Percentiles rank a stretch among this genome's conserved stretches.
Evolutionary conservation across 106 monocot species (phyloP).

Genomic region (Posidonia australis): DNA sequence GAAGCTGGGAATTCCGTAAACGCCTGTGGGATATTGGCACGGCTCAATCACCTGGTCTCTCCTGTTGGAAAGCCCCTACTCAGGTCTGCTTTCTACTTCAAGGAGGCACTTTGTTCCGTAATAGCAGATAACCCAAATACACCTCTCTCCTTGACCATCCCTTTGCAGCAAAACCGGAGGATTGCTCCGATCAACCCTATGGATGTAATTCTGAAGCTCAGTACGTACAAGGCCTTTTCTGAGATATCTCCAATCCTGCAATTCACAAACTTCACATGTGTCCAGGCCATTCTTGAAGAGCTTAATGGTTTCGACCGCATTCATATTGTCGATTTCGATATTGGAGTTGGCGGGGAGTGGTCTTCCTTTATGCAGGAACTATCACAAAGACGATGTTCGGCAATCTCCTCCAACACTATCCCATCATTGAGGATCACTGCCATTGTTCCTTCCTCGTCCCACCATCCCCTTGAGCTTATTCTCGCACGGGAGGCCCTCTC

Average conservation of each 20-base stretch:
- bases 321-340: constrained; percentile 82
- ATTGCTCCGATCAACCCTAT: constrained; percentile 19
- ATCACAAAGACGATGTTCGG: constrained; percentile 34
- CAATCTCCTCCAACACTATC: constrained; percentile 3
- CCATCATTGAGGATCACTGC: constrained; percentile 54
- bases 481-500: constrained; percentile 63
- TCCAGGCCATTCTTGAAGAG: constrained; percentile 74
- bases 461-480: constrained; percentile 64
- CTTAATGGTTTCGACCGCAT: constrained; percentile 34
- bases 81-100: constrained; percentile 78
- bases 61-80: constrained; percentile 62
- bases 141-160: background rate
- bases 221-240: constrained; percentile 69
- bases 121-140: constrained; percentile 2
- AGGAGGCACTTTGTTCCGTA: constrained; percentile 53
- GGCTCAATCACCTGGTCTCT: constrained; percentile 95
- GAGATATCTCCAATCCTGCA: constrained; percentile 76
- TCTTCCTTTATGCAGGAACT: constrained; percentile 86
- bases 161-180: constrained; percentile 1
- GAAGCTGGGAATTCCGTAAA: constrained; percentile 57
- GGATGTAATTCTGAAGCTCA: constrained; percentile 64
- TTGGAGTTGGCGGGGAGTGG: constrained; percentile 85
- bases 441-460: constrained; percentile 38
- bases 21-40: constrained; percentile 99
- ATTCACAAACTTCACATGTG: constrained; percentile 77